Evolutionary conservation across 495 filamentous ascomycete species (phyloP).

Genomic region (Aspergillus funiculosus): DNA sequence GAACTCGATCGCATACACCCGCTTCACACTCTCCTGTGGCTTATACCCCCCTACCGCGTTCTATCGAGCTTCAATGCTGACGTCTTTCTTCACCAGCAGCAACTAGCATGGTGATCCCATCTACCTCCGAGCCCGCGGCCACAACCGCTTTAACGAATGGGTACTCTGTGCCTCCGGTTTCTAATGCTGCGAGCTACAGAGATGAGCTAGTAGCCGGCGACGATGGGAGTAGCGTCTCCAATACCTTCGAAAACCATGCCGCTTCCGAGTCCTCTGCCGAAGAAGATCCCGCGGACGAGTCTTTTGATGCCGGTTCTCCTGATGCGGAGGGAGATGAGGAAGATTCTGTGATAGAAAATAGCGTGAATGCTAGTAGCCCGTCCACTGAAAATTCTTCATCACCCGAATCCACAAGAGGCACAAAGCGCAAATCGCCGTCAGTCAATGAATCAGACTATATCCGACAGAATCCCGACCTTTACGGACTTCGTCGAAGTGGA

Average conservation of each 20-base stretch:
- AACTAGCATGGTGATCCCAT: constrained; percentile 51
- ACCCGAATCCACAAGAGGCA: constrained; percentile 52
- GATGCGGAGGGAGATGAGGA: constrained; percentile 60
- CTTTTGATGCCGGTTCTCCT: constrained; percentile 34
- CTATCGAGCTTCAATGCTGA: constrained; percentile 45
- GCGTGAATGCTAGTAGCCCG: constrained; percentile 47
- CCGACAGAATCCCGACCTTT: constrained; percentile 87
- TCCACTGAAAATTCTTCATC: constrained; percentile 60
- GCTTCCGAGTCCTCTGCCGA: constrained; percentile 48
- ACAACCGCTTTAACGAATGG: constrained; percentile 45
- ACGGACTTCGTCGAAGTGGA: constrained; percentile 84
- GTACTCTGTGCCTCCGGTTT: constrained; percentile 37
- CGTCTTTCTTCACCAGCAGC: constrained; percentile 35
- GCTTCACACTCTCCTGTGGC: constrained; percentile 20
- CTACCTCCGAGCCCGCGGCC: constrained; percentile 38
- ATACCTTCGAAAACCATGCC: constrained; percentile 38
- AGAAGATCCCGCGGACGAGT: constrained; percentile 61
- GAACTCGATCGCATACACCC: constrained; percentile 35
- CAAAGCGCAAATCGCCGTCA: constrained; percentile 69
- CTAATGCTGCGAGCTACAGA: constrained; percentile 32
- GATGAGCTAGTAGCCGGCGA: constrained; percentile 38
- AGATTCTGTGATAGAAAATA: constrained; percentile 67
- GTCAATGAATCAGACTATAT: constrained; percentile 80
- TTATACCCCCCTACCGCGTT: constrained; percentile 16
- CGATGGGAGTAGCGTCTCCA: constrained; percentile 50